These are phyloP conservation scores for Colletotrichum sp. DNA, from an alignment of 2,329 filamentous ascomycete species.

Conservation along the genomic window DNA sequence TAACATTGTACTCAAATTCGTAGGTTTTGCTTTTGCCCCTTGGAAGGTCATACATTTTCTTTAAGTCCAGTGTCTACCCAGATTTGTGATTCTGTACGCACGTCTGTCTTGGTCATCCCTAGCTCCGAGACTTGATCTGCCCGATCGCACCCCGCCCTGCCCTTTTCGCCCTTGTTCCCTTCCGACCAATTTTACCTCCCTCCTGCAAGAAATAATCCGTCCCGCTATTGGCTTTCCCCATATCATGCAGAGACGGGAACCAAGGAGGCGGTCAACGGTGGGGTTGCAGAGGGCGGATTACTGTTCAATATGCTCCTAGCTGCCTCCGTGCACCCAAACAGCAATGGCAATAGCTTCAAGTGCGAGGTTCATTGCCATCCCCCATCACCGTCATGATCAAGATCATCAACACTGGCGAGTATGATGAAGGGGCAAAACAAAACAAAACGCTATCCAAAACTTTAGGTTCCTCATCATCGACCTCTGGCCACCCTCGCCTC, in stretches of 20 bases:
- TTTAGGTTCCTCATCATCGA: not conserved
- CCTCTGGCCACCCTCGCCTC: not conserved
- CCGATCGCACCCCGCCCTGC: not conserved
- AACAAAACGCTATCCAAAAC: not conserved
- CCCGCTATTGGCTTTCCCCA: conserved; percentile 14
- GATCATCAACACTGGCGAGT: not conserved
- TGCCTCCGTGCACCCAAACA: not conserved
- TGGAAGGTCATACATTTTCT: not conserved
- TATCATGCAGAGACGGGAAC: not conserved
- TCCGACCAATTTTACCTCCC: conserved; percentile 2
- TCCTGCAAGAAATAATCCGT: conserved; percentile 3
- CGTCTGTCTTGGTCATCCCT: conserved; percentile 16
- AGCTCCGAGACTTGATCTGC: not conserved
- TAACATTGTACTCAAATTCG: not conserved
- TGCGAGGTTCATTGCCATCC: not conserved
- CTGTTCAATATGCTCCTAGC: not conserved
- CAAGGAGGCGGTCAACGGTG: conserved; percentile 8
- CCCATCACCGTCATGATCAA: not conserved
- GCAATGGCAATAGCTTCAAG: conserved; percentile 12
- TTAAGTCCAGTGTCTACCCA: not conserved
- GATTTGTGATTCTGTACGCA: conserved; percentile 10
- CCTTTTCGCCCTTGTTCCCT: conserved; percentile 10
- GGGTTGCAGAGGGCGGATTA: conserved; percentile 11
- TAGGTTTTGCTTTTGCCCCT: not conserved
- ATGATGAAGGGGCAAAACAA: not conserved